These are phyloP conservation scores for Atkinsonella texensis DNA, from an alignment of 2,329 filamentous ascomycete species.

Conservation along the genomic window DNA sequence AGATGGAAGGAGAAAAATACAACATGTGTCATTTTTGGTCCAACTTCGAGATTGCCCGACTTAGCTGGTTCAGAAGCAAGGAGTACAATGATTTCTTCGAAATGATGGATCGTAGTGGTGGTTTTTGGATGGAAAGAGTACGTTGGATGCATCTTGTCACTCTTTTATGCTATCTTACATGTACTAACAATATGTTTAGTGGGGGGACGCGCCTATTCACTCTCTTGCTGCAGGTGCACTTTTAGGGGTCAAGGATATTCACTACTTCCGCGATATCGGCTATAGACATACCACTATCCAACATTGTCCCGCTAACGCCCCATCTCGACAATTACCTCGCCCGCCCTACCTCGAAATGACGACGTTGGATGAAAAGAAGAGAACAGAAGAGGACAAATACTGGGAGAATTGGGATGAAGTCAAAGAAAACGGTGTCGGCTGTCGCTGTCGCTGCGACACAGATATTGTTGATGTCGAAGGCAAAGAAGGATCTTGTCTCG, in stretches of 20 bases:
- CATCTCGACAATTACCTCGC: constrained; percentile 70
- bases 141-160: constrained; percentile 11
- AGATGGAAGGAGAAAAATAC: constrained; percentile 95
- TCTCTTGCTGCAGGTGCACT: constrained; percentile 89
- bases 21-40: constrained; percentile 99
- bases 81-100: constrained; percentile 97
- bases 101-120: constrained; percentile 96
- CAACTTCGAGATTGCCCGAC: constrained; percentile 93
- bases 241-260: constrained; percentile 69
- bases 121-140: constrained; percentile 98
- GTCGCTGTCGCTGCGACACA: constrained; percentile 90
- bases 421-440: constrained; percentile 94
- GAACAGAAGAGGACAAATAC: constrained; percentile 87
- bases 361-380: constrained; percentile 68
- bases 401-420: constrained; percentile 80
- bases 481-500: constrained; percentile 88
- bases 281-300: constrained; percentile 98
- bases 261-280: constrained; percentile 98
- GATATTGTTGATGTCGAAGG: constrained; percentile 97
- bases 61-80: constrained; percentile 95
- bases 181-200: constrained; percentile 43
- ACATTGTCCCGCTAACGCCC: constrained; percentile 94
- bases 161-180: not conserved
- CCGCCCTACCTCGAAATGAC: constrained; percentile 73
- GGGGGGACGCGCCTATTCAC: constrained; percentile 97